Base-by-base conservation (phyloP, 1,284 basidiomycete species). In the Moesziomyces sp. region DNA sequence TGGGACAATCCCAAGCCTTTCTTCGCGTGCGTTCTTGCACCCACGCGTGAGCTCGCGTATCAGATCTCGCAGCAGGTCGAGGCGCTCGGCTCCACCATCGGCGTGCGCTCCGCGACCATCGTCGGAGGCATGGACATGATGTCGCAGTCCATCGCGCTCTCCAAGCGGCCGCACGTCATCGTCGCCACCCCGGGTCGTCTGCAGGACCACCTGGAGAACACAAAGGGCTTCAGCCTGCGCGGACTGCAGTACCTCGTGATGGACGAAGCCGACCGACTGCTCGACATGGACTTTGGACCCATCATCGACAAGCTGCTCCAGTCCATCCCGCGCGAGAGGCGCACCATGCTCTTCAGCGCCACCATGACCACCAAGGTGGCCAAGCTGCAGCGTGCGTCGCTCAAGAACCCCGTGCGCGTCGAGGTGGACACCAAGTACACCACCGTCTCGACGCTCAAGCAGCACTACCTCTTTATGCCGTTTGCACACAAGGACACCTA, bases 351-450 rank as follows among this genome's bases (percentile, higher is more conserved):
- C 1, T 99, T 97, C 87, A 97, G 94, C 16, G 97, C 97, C 1
- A 99, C 97, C n/a, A 99, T 99, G 95, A 97, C 96, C 3, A 97
- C 94, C 23, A 99, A 98, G 85, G 94, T 99, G 11, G 94, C 93
- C 24, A 98, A 99, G 85, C 87, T 99, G 9, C 96, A 99, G 84
- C 87, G 97, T 58, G 96, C 97, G n/a, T 94, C 92, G 87, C 87
- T 99, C 79, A 89, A 90, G 55, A 97, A 97, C 83, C 97, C 97
- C 8, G 90, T 97, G n/a, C 89, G 93, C 72, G 91, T 99, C 8
- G 94, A 99, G 85, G 94, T 93, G 91, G 42, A 80, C 46, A 89
- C 92, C 78, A 98, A 97, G 92, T 98, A 99, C 85, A 93, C 95
- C 78, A 99, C 97, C 9, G 97, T 98, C 49, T 93, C 93, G 40